phyloP scores from a whole-genome alignment of 352 stramenopile genomes.

The Lagenidium giganteum region DNA sequence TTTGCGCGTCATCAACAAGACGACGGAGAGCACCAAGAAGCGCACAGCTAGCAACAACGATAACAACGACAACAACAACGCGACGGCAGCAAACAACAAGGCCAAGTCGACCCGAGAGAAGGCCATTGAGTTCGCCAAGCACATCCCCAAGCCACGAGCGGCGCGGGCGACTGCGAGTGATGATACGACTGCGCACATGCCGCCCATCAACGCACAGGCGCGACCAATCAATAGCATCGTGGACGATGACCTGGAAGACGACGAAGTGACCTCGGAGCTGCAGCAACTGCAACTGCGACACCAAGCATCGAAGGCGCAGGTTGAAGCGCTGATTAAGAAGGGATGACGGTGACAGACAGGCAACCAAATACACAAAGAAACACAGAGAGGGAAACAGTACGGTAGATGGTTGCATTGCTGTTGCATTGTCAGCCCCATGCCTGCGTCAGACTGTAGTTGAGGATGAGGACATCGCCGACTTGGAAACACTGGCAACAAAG shows the following conservation, averaged over 20 bases:
- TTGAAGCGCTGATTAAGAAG: constrained; percentile 62
- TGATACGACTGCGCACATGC: constrained; percentile 14
- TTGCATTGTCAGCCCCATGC: constrained; percentile 57
- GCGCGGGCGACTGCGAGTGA: constrained; percentile 5
- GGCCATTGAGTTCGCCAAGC: constrained; percentile 73
- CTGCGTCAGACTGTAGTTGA: constrained; percentile 85
- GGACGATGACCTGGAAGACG: constrained; percentile 55
- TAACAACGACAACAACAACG: constrained; percentile 20
- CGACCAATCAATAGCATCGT: constrained; percentile 45
- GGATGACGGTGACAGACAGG: constrained; percentile 1
- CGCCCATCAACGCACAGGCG: constrained; percentile 13
- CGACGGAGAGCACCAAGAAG: constrained; percentile 25
- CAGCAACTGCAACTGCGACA: constrained; percentile 65
- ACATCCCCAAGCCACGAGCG: constrained; percentile 60
- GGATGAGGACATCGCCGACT: constrained; percentile 68
- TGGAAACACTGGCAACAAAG: constrained; percentile 81
- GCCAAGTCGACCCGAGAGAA: constrained; percentile 61
- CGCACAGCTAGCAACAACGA: constrained; percentile 22
- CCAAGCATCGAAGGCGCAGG: constrained; percentile 62
- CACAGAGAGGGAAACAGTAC: no score
- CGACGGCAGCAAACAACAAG: constrained; percentile 30
- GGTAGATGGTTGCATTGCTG: no score
- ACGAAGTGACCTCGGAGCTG: constrained; percentile 57
- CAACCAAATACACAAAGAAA: no score
- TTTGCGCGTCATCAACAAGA: constrained; percentile 72